Percentiles rank a stretch among this genome's conserved stretches.
Conservation (phyloP, 31 red algal species). For the Bonnemaisonia californica region DNA sequence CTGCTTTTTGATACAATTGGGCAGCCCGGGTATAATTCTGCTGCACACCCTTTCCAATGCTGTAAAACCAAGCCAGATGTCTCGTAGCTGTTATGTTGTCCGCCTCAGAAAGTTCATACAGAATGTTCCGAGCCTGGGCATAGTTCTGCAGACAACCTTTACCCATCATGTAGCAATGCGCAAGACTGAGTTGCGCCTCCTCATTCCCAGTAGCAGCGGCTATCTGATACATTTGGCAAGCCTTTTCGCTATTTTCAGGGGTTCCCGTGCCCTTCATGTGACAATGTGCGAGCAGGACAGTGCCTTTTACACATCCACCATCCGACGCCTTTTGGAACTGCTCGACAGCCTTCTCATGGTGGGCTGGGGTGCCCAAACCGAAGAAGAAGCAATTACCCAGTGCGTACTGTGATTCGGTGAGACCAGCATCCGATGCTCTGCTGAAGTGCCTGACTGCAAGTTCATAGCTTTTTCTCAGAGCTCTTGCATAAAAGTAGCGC, state of each 20-base stretch:
- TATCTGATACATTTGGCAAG: conserved; percentile 1
- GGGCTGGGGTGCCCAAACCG: neutral
- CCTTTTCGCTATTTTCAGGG: neutral
- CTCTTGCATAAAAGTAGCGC: conserved; percentile 22
- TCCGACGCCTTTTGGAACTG: conserved; percentile 20
- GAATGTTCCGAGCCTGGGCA: conserved; percentile 16
- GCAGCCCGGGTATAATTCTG: conserved; percentile 24
- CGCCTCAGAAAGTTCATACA: conserved; percentile 30
- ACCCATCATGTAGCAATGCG: conserved; percentile 32
- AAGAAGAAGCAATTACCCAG: conserved; percentile 20
- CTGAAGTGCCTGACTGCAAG: neutral
- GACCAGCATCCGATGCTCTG: conserved; percentile 12
- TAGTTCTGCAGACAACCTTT: conserved; percentile 28
- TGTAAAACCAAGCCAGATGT: conserved; percentile 33
- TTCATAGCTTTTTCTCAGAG: neutral
- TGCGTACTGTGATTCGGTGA: neutral
- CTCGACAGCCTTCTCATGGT: conserved; percentile 19
- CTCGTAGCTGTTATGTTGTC: conserved; percentile 22
- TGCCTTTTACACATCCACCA: neutral
- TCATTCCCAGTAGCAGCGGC: neutral
- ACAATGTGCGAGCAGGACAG: conserved; percentile 30
- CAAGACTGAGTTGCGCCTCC: conserved; percentile 33
- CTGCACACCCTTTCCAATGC: conserved; percentile 15
- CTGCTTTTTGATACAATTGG: conserved; percentile 24
- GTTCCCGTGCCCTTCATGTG: conserved; percentile 8